A percentile compares a stretch with the other conserved stretches of the same genome.
Evolutionary conservation across 331 rosid genomes (phyloP).

Genomic region (Acacia pycnantha): DNA sequence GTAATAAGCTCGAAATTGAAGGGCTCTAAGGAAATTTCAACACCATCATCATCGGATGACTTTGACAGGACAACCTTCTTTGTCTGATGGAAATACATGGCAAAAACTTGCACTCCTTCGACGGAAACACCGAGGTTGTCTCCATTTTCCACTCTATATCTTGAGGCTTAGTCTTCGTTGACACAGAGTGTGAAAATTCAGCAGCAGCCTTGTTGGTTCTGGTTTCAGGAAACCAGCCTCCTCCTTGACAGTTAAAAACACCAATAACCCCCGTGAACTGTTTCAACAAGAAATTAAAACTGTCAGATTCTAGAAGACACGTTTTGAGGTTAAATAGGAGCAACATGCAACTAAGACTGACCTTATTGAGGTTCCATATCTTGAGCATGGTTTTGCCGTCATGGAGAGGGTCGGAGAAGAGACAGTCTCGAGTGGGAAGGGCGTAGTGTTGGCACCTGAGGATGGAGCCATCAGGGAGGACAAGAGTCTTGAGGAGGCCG

Average conservation of each 20-base stretch:
- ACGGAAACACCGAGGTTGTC: constrained; percentile 50
- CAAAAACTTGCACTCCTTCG: constrained; percentile 53
- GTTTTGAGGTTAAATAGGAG: neutral
- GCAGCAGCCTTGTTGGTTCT: constrained; percentile 73
- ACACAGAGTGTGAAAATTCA: constrained; percentile 56
- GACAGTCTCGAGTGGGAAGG: constrained; percentile 78
- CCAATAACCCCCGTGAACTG: constrained; percentile 87
- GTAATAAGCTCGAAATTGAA: constrained; percentile 85
- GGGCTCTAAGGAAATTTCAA: constrained; percentile 81
- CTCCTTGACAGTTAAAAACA: constrained; percentile 95
- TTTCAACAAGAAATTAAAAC: neutral
- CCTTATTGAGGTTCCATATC: constrained; percentile 95
- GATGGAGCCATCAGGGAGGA: constrained; percentile 81
- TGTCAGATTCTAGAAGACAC: neutral
- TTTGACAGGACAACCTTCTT: constrained; percentile 60
- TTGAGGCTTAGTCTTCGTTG: constrained; percentile 50
- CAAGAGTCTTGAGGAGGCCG: constrained; percentile 63
- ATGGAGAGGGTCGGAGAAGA: constrained; percentile 83
- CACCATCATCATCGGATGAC: constrained; percentile 27
- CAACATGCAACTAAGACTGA: neutral
- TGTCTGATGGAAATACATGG: constrained; percentile 63
- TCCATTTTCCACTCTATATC: constrained; percentile 87
- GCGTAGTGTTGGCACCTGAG: constrained; percentile 79
- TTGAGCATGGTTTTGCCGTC: constrained; percentile 91
- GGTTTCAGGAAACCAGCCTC: constrained; percentile 78